Evolutionary conservation across 371 early-diverging fungal genomes (phyloP), one percentile per base, ranked within the genome.

Genomic region (Nematocida minor): DNA sequence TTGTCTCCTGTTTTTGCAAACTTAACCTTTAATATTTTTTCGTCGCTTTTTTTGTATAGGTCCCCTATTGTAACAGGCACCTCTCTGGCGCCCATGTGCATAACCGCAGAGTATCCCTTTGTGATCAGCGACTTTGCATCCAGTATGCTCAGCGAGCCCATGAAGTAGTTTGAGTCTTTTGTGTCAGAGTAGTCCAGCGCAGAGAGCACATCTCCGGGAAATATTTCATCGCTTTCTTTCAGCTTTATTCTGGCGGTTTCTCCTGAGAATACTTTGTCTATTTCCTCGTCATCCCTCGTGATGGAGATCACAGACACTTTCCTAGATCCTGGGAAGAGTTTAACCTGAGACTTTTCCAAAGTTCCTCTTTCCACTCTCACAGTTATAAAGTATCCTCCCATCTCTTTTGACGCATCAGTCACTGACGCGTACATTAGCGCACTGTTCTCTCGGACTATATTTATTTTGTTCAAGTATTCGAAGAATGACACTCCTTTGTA

Each of bases 271-370:
- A 69, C 80, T 46, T 82, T 60, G 27, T 79, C 79, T 3, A 84
- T 77, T 57, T 86, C 86, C 44, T 84, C 85, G 25, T 86, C 86
- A 4, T 82, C 80, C 48, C 81, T 80, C 16, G 46, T 54, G 25
- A 86, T 78, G 4, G 46, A 22, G 41, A 40, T 46, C 29, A 84
- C 62, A 20, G 25, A 36, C n/a, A 66, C 38, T 18, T 62, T 79
- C 34, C 44, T 62, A 48, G 80, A 66, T 7, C 60, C 55, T 47
- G 84, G 84, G 4, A 79, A 47, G 18, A 83, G 47, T 41, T 71
- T 80, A 31, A 80, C 27, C 44, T 38, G 41, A n/a, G 44, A 66
- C 38, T 71, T 78, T 3, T 44, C 55, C 20, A 83, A 49, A 32
- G 34, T 60, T 38, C 83, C 83, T 47, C 57, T 18, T 44, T 84